These are phyloP conservation scores for Colletotrichum salicis DNA, from an alignment of 2,329 filamentous ascomycete genomes.

Conservation along the genomic window DNA sequence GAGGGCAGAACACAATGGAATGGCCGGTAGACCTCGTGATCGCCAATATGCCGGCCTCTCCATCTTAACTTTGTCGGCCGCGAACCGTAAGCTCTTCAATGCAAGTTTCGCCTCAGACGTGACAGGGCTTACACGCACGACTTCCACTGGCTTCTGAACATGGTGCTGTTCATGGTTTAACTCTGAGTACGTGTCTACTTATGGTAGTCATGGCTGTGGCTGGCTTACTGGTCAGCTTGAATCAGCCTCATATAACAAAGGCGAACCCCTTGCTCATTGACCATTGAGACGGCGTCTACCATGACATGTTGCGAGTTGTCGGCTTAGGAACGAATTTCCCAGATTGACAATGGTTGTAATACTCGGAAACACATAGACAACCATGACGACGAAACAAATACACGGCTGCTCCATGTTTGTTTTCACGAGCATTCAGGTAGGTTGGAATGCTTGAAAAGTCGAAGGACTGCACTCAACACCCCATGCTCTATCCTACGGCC, in stretches of 20 bases:
- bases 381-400: too few species aligned
- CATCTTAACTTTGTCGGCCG: neutral
- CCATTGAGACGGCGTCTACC: too few species aligned
- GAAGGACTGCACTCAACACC: too few species aligned
- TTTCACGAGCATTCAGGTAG: too few species aligned
- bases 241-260: neutral
- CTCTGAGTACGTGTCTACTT: neutral
- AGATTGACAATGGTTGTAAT: too few species aligned
- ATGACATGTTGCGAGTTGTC: too few species aligned
- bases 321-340: too few species aligned
- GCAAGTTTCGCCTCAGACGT: neutral
- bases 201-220: neutral
- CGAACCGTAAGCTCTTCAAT: conserved; percentile 3
- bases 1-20: neutral
- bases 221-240: neutral
- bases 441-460: too few species aligned
- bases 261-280: too few species aligned
- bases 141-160: neutral
- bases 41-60: neutral
- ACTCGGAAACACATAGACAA: too few species aligned
- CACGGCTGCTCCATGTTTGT: too few species aligned
- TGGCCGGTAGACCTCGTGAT: neutral
- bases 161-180: neutral
- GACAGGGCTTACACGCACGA: neutral
- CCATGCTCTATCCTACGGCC: too few species aligned